phyloP scores from a whole-genome alignment of 768 basidiomycete species.

The Tephrocybe sp. region DNA sequence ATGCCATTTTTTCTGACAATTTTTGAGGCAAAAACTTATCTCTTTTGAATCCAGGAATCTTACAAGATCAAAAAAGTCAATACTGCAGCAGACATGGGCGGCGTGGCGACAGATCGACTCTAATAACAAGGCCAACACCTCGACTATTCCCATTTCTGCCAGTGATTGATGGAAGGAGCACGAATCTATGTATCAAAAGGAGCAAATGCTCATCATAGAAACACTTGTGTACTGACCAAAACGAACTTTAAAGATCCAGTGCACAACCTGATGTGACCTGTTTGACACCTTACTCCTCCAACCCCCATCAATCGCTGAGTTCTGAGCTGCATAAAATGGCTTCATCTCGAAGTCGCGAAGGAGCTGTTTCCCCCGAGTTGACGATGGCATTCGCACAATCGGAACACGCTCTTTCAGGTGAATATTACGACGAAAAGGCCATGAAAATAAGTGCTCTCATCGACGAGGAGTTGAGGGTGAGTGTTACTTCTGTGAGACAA shows the following conservation, averaged over 20 bases:
- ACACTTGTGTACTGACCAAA: conserved; percentile 10
- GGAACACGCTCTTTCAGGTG: conserved; percentile 10
- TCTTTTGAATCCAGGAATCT: no score
- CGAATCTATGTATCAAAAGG: conserved; percentile 15
- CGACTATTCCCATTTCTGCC: no score
- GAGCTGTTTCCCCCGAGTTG: conserved; percentile 8
- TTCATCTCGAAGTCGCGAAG: conserved; percentile 1
- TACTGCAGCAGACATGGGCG: no score
- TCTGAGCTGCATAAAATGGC: conserved; percentile 10
- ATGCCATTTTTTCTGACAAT: neutral
- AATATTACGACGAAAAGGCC: conserved; percentile 40
- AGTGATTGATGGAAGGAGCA: no score
- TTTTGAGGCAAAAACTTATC: no score
- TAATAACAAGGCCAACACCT: no score
- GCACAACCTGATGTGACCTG: conserved; percentile 8
- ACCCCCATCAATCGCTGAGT: conserved; percentile 7
- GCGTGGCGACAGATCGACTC: neutral
- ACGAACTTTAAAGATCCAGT: conserved; percentile 1
- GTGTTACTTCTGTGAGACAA: conserved; percentile 1
- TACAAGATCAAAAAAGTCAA: no score
- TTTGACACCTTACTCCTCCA: conserved; percentile 1
- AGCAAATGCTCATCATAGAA: conserved; percentile 8
- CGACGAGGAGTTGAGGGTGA: conserved; percentile 56
- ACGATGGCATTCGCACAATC: conserved; percentile 13
- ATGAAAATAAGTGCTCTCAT: conserved; percentile 47